Evolutionary conservation across 768 basidiomycete genomes (phyloP).

Genomic region (Scleroderma citrinum): DNA sequence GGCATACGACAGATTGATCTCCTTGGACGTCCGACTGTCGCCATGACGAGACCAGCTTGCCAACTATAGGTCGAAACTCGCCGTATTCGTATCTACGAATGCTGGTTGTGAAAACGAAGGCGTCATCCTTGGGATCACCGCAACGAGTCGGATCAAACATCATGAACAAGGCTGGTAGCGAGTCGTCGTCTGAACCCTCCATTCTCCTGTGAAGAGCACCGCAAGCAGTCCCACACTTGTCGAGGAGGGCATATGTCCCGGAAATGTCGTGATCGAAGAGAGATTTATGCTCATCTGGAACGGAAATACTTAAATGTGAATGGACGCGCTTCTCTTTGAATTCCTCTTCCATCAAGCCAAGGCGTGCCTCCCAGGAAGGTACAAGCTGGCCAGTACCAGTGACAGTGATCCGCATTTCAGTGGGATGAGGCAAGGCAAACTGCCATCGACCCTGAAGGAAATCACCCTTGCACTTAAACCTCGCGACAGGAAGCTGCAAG

Average conservation of each 20-base stretch:
- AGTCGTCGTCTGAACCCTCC: slow-evolving; percentile 34
- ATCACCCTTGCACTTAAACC: slow-evolving; percentile 50
- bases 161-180: slow-evolving; percentile 60
- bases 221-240: slow-evolving; percentile 87
- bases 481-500: slow-evolving; percentile 70
- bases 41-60: slow-evolving; percentile 71
- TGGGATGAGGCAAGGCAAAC: slow-evolving; percentile 63
- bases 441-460: slow-evolving; percentile 76
- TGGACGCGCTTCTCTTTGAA: slow-evolving; percentile 65
- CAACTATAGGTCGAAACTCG: slow-evolving; percentile 72
- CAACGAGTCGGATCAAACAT: slow-evolving; percentile 82
- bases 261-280: slow-evolving; percentile 75
- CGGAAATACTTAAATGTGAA: slow-evolving; percentile 58
- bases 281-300: slow-evolving; percentile 39
- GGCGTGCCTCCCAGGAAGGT: slow-evolving; percentile 78
- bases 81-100: slow-evolving; percentile 77
- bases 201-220: slow-evolving; percentile 70
- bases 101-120: slow-evolving; percentile 79
- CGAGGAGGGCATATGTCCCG: slow-evolving; percentile 71
- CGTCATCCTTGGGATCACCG: slow-evolving; percentile 69
- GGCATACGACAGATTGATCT: slow-evolving; percentile 46
- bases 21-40: slow-evolving; percentile 55
- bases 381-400: slow-evolving; percentile 56
- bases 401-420: slow-evolving; percentile 54
- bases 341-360: slow-evolving; percentile 64